A percentile compares a stretch with the other conserved stretches of the same genome.
These are phyloP conservation scores for Stachybotrys chlorohalonatus DNA, from an alignment of 2,329 filamentous ascomycete genomes.

Conservation along the genomic window DNA sequence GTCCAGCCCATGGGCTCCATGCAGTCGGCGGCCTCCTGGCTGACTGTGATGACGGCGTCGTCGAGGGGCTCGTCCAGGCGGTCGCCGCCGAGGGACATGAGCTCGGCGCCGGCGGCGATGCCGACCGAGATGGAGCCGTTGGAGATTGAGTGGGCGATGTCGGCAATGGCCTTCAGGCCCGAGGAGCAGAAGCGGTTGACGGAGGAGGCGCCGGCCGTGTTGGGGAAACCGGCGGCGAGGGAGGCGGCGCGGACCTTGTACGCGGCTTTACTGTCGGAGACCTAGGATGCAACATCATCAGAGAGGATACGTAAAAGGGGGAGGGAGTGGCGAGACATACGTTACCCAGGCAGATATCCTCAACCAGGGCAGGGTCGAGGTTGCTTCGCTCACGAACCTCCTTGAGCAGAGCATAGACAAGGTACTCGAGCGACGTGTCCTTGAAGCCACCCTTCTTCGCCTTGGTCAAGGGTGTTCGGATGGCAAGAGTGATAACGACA, in stretches of 20 bases:
- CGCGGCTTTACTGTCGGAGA: slow-evolving; percentile 75
- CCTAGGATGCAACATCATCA: slow-evolving; percentile 33
- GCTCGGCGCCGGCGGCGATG: slow-evolving; percentile 79
- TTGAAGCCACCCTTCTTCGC: slow-evolving; percentile 89
- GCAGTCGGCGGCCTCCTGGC: slow-evolving; percentile 75
- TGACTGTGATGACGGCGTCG: slow-evolving; percentile 59
- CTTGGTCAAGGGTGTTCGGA: slow-evolving; percentile 84
- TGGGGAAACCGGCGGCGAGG: slow-evolving; percentile 87
- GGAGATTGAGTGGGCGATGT: slow-evolving; percentile 83
- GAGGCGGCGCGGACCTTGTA: slow-evolving; percentile 86
- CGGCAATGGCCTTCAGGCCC: slow-evolving; percentile 88
- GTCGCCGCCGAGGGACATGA: slow-evolving; percentile 72
- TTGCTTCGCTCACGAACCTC: slow-evolving; percentile 63
- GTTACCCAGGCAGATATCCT: slow-evolving; percentile 90
- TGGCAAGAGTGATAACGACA: slow-evolving; percentile 87
- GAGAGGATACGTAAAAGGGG: not conserved
- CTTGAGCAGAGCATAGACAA: slow-evolving; percentile 76
- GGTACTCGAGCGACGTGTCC: slow-evolving; percentile 81
- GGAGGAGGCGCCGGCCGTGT: slow-evolving; percentile 71
- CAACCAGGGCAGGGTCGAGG: slow-evolving; percentile 70
- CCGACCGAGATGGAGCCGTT: slow-evolving; percentile 77
- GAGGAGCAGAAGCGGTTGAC: slow-evolving; percentile 98
- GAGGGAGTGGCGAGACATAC: slow-evolving; percentile 32
- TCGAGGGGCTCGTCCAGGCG: slow-evolving; percentile 65
- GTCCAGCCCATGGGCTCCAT: slow-evolving; percentile 98